phyloP scores from a whole-genome alignment of 2,329 filamentous ascomycete species.

The Sclerotinia trifoliorum region DNA sequence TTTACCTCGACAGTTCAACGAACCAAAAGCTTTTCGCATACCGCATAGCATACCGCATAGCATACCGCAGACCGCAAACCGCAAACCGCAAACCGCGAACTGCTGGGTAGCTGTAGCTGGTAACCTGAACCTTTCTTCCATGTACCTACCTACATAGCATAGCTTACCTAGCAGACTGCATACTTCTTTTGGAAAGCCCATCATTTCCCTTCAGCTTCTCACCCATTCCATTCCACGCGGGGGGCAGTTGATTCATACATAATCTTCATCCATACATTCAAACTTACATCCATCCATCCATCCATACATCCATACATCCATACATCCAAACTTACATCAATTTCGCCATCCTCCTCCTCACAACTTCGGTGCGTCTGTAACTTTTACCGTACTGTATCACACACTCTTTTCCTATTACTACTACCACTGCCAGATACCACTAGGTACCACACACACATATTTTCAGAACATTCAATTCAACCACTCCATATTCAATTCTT shows the following conservation, averaged over 20 bases:
- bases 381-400: background rate
- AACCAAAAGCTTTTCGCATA: background rate
- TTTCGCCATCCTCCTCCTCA: background rate
- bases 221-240: background rate
- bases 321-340: background rate
- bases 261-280: background rate
- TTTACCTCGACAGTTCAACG: background rate
- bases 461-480: too few relatives aligned
- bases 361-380: background rate
- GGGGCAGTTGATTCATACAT: background rate
- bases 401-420: background rate
- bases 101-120: background rate
- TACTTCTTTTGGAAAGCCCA: too few relatives aligned
- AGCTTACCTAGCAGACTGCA: too few relatives aligned
- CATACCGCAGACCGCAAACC: background rate
- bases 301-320: too few relatives aligned
- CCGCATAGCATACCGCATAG: background rate
- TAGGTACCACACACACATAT: too few relatives aligned
- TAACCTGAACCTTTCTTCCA: background rate
- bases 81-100: background rate
- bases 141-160: too few relatives aligned
- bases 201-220: conserved; percentile 7
- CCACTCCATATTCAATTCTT: background rate
- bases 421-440: background rate
- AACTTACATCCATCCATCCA: too few relatives aligned